A percentile compares a stretch with the other conserved stretches of the same genome.
Conservation (phyloP, 2,329 filamentous ascomycete species). For the Phaeosphaeriaceae sp. region DNA sequence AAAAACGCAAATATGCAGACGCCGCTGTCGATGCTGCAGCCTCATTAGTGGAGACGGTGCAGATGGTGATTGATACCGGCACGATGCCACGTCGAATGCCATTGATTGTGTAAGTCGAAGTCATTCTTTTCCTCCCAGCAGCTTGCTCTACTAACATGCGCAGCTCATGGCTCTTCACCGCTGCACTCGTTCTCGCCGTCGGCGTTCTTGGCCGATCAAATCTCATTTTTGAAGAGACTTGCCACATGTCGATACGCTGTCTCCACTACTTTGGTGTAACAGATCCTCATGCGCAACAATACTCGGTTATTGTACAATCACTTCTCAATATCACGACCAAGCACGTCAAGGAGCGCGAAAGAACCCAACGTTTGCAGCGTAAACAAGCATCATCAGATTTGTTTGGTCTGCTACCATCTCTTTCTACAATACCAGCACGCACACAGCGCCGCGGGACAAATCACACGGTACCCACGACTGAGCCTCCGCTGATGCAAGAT, state of each 20-base stretch:
- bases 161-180: slow-evolving; percentile 42
- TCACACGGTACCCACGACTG: slow-evolving; percentile 5
- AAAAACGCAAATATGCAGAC: slow-evolving; percentile 40
- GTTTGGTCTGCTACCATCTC: slow-evolving; percentile 33
- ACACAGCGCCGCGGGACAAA: not conserved
- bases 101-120: slow-evolving; percentile 34
- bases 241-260: slow-evolving; percentile 29
- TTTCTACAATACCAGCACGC: slow-evolving; percentile 2
- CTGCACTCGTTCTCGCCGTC: slow-evolving; percentile 37
- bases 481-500: slow-evolving; percentile 3
- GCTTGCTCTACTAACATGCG: slow-evolving; percentile 1
- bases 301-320: slow-evolving; percentile 35
- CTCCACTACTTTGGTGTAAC: slow-evolving; percentile 36
- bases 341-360: slow-evolving; percentile 34
- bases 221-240: slow-evolving; percentile 26
- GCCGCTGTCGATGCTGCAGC: slow-evolving; percentile 38
- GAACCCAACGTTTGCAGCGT: slow-evolving; percentile 26
- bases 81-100: slow-evolving; percentile 38
- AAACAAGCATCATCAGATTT: slow-evolving; percentile 39
- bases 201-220: slow-evolving; percentile 34
- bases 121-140: not conserved
- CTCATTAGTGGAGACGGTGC: slow-evolving; percentile 35
- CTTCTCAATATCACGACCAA: slow-evolving; percentile 32
- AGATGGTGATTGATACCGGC: slow-evolving; percentile 23
- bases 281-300: slow-evolving; percentile 41